These are phyloP conservation scores for Cantharellus anzutake DNA, from an alignment of 768 basidiomycete genomes.

Conservation along the genomic window DNA sequence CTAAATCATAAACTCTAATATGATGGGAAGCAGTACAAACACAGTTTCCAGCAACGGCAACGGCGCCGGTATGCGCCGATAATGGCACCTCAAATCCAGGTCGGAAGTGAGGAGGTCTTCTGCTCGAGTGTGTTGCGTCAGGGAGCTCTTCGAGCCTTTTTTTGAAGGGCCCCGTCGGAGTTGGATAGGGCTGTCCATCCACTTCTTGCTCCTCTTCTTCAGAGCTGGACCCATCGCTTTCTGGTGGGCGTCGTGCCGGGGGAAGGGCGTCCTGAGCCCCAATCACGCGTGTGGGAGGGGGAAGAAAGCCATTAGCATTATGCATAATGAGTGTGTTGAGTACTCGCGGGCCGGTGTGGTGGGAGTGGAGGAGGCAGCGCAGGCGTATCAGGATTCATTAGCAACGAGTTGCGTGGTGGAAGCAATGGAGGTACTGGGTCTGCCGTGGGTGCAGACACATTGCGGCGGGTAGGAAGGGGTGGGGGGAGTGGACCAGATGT, in stretches of 20 bases:
- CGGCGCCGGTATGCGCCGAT: conserved; percentile 32
- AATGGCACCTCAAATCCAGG: conserved; percentile 33
- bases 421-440: background rate
- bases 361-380: background rate
- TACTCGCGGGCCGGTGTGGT: background rate
- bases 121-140: conserved; percentile 7
- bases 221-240: background rate
- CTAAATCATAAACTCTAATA: conserved; percentile 38
- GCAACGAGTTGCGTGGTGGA: background rate
- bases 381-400: background rate
- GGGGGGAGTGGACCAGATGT: background rate
- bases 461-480: background rate
- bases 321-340: background rate
- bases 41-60: conserved; percentile 35
- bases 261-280: background rate
- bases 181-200: background rate
- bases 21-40: conserved; percentile 42
- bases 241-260: background rate
- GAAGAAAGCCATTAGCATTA: background rate
- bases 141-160: conserved; percentile 8
- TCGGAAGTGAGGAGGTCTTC: conserved; percentile 4
- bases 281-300: background rate
- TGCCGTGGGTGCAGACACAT: background rate
- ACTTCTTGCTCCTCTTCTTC: background rate
- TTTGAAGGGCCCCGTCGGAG: background rate